These are phyloP conservation scores for Xerocomus amazonicus DNA, from an alignment of 1,284 basidiomycete species.

Conservation along the genomic window DNA sequence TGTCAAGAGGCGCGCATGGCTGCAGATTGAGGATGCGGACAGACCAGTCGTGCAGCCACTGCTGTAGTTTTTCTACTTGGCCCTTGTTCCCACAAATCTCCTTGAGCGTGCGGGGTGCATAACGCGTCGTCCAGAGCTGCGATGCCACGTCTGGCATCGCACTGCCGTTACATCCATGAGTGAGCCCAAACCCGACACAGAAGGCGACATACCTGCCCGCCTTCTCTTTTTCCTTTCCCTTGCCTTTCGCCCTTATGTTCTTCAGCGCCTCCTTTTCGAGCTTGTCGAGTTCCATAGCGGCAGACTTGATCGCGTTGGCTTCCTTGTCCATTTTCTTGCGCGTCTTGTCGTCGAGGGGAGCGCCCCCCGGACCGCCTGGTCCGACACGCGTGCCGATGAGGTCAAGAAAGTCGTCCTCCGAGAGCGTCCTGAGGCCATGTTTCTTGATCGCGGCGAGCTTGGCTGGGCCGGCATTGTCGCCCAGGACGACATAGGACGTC, in stretches of 20 bases:
- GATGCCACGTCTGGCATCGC: slow-evolving; percentile 41
- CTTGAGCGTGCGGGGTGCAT: slow-evolving; percentile 84
- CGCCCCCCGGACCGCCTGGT: slow-evolving; percentile 31
- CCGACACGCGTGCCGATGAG: slow-evolving; percentile 70
- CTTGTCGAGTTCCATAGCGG: slow-evolving; percentile 74
- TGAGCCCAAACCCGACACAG: neutral
- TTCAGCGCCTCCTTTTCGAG: slow-evolving; percentile 47
- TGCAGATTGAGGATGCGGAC: slow-evolving; percentile 18
- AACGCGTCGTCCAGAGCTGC: slow-evolving; percentile 94
- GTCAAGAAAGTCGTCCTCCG: slow-evolving; percentile 86
- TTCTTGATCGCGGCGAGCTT: slow-evolving; percentile 87
- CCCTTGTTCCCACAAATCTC: slow-evolving; percentile 96
- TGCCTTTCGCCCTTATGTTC: slow-evolving; percentile 31
- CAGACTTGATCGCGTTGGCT: slow-evolving; percentile 65
- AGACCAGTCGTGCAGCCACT: slow-evolving; percentile 88
- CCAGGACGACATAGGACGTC: slow-evolving; percentile 89
- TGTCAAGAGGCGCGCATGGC: neutral
- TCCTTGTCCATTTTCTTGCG: slow-evolving; percentile 84
- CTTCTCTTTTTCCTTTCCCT: slow-evolving; percentile 22
- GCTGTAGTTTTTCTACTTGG: slow-evolving; percentile 82
- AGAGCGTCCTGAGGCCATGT: slow-evolving; percentile 70
- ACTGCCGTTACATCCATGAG: slow-evolving; percentile 10
- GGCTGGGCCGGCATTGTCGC: slow-evolving; percentile 82
- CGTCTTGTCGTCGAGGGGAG: slow-evolving; percentile 71
- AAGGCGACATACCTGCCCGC: slow-evolving; percentile 19